Evolutionary conservation across 169 alveolate genomes (phyloP).

Genomic region (Sarcocystis neurona): DNA sequence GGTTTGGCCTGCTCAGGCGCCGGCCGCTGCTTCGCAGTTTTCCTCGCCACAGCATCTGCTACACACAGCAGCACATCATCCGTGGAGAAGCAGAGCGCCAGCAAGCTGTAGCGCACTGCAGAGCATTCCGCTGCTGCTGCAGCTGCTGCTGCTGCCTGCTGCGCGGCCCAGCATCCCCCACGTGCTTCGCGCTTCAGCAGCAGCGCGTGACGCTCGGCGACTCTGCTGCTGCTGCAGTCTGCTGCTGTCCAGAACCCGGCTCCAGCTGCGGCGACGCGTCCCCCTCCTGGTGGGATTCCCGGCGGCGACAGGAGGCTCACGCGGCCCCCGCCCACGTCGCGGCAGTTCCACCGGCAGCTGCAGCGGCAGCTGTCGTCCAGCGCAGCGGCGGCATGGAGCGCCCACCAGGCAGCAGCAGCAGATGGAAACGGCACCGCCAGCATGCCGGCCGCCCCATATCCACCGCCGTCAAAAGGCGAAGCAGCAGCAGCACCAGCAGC

Average conservation of each 20-base stretch:
- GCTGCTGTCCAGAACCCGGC: not conserved
- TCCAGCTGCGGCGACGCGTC: no score
- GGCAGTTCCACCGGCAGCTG: no score
- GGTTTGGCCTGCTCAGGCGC: not conserved
- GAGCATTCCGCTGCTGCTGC: conserved; percentile 35
- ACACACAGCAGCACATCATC: conserved; percentile 25
- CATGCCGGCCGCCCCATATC: no score
- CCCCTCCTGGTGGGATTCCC: no score
- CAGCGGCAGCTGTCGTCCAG: no score
- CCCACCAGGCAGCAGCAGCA: no score
- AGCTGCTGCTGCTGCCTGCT: not conserved
- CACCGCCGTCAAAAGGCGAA: no score
- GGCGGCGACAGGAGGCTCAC: not conserved
- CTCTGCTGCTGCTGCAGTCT: not conserved
- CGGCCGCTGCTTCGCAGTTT: not conserved
- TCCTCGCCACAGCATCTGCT: conserved; percentile 24
- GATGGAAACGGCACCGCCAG: no score
- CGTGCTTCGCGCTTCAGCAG: no score
- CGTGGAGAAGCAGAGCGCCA: not conserved
- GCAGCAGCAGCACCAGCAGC: no score
- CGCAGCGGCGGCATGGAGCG: no score
- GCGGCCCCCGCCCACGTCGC: no score
- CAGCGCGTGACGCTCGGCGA: not conserved
- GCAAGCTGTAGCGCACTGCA: not conserved
- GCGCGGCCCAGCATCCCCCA: not conserved